phyloP scores from a whole-genome alignment of 208 protist species.

The Phytomonas sp. region DNA sequence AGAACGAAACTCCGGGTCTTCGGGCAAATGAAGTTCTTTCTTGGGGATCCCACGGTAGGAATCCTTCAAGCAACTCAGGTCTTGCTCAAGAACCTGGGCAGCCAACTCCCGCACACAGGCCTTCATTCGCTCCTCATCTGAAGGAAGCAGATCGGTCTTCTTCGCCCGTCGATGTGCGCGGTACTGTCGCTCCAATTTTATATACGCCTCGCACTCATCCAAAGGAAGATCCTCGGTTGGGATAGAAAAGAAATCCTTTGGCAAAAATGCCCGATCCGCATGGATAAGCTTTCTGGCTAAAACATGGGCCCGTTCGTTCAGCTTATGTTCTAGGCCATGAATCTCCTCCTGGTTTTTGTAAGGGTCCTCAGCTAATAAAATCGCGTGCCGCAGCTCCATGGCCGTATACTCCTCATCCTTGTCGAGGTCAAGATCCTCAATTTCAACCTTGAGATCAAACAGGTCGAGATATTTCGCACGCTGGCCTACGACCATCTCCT shows the following conservation, averaged over 20 bases:
- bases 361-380: conserved; percentile 50
- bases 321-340: conserved; percentile 40
- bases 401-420: conserved; percentile 40
- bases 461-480: conserved; percentile 59
- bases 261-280: conserved; percentile 46
- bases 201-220: conserved; percentile 21
- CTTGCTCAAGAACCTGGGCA: conserved; percentile 54
- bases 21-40: conserved; percentile 52
- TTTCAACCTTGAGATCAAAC: conserved; percentile 41
- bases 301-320: conserved; percentile 61
- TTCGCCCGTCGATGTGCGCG: conserved; percentile 22
- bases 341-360: conserved; percentile 34
- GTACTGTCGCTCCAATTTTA: conserved; percentile 25
- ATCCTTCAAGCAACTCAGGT: conserved; percentile 64
- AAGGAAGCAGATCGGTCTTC: conserved; percentile 33
- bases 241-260: conserved; percentile 38
- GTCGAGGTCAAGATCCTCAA: conserved; percentile 54
- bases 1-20: conserved; percentile 62
- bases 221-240: conserved; percentile 32
- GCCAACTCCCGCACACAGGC: conserved; percentile 62
- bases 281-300: conserved; percentile 44
- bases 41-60: conserved; percentile 58
- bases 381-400: conserved; percentile 61
- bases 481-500: conserved; percentile 45
- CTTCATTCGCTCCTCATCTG: conserved; percentile 72